Base-by-base conservation (phyloP, 306 rosid genomes). In the Medicago ruthenica region DNA sequence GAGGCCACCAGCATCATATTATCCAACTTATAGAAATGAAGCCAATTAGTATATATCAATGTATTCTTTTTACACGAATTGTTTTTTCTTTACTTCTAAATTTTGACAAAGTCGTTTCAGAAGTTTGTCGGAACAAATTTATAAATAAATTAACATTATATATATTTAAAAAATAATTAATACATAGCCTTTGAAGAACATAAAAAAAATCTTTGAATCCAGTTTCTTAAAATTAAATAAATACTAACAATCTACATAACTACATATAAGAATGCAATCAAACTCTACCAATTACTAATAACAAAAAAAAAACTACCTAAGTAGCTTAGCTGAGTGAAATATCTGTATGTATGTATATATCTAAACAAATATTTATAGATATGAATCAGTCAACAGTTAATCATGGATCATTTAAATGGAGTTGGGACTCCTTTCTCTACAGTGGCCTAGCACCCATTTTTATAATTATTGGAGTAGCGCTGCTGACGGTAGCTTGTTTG, bases 401-500 rank as follows among this genome's bases (percentile, higher is more conserved):
- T 50, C 55, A 77, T 60, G 75, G n/a, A 1, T 9, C 31, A 10
- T 59, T 11, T 18, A 15, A 15, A n/a, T 82, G 85, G 85, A 45
- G 3, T 8, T 78, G 80, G 82, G 51, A 78, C 48, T 78, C 80
- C 1, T 76, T 73, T n/a, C 62, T 83, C 8, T 78, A 27, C 27
- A 77, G 86, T n/a, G 80, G 83, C 0, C 74, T 83, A 11, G 70
- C 31, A 11, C 76, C 81, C 7, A 54, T 83, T 50, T 83, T 83
- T 16, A 67, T 75, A 17, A 18, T 74, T 9, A 51, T 78, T 18
- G 77, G 47, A 18, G 3, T 74, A 15, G 68, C 83, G 7, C 54
- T 83, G 76, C 3, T 78, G 5, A 24, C 31, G 18, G 31, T 68
- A 2, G 70, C 41, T 20, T 83, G 86, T 75, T 78, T 77, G 17